Conservation (phyloP, 2,329 filamentous ascomycete genomes). For the Pseudophaeomoniella oleicola region DNA sequence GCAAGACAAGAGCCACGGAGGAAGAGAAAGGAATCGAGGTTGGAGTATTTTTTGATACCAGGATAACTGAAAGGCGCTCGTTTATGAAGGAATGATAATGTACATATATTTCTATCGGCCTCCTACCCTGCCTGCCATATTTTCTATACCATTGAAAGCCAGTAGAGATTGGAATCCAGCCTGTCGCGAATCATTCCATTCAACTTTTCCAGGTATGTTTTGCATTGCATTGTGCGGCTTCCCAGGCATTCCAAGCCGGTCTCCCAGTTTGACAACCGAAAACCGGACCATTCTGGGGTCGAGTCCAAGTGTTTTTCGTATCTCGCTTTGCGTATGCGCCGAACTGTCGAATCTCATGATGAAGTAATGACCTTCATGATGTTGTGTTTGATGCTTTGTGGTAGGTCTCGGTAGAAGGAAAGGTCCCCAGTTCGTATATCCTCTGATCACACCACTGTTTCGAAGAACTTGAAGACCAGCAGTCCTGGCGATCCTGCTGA, state of each 20-base stretch:
- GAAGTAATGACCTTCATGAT: conserved; percentile 88
- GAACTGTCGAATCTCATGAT: conserved; percentile 90
- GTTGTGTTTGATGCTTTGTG: conserved; percentile 66
- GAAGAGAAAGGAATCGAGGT: conserved; percentile 22
- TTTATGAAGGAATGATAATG: conserved; percentile 2
- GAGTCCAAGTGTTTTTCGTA: conserved; percentile 61
- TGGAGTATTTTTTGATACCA: conserved; percentile 28
- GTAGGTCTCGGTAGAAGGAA: conserved; percentile 72
- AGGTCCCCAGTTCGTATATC: conserved; percentile 87
- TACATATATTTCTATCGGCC: background rate
- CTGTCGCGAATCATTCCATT: background rate
- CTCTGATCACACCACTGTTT: conserved; percentile 77
- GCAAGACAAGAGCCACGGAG: conserved; percentile 17
- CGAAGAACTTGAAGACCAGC: conserved; percentile 71
- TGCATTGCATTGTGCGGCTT: background rate
- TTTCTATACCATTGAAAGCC: background rate
- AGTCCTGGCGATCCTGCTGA: conserved; percentile 65
- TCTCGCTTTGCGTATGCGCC: conserved; percentile 55
- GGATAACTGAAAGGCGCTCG: conserved; percentile 1
- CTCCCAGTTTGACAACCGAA: conserved; percentile 72
- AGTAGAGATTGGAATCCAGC: background rate
- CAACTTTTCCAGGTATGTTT: background rate
- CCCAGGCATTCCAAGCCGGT: conserved; percentile 35
- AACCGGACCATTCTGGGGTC: conserved; percentile 87
- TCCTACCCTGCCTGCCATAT: background rate